A percentile compares a stretch with the other conserved stretches of the same genome.
These are phyloP conservation scores for Triticum urartu DNA, from an alignment of 176 grass and related monocot genomes.

Conservation along the genomic window DNA sequence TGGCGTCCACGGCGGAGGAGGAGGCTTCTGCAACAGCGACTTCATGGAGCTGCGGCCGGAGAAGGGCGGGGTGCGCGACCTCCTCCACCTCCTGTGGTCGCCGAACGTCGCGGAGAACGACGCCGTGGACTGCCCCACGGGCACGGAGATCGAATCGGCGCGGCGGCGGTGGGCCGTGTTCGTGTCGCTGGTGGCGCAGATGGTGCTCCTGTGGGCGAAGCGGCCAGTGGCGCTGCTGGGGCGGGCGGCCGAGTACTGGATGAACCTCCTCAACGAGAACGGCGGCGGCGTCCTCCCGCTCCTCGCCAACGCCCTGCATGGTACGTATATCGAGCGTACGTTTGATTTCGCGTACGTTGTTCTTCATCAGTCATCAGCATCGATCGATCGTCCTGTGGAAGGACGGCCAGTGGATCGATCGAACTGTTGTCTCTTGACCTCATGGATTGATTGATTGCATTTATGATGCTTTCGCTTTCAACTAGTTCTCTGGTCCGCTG, in stretches of 20 bases:
- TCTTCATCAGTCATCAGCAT: neutral
- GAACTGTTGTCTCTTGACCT: neutral
- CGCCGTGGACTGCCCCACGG: conserved; percentile 47
- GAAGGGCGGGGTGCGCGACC: conserved; percentile 30
- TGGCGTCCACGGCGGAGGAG: neutral
- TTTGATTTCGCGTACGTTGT: neutral
- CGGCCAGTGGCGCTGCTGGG: conserved; percentile 66
- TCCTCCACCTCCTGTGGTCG: conserved; percentile 53
- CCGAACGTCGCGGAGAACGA: conserved; percentile 44
- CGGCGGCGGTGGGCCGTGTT: conserved; percentile 55
- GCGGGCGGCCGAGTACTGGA: conserved; percentile 49
- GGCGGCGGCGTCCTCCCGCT: conserved; percentile 43
- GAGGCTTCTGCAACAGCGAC: neutral
- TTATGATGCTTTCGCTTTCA: conserved; percentile 9
- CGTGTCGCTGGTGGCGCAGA: conserved; percentile 61
- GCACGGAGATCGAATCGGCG: conserved; percentile 42
- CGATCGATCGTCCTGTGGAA: neutral
- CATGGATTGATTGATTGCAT: neutral
- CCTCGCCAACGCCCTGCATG: conserved; percentile 40
- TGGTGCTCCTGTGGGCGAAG: conserved; percentile 47
- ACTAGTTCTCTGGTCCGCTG: too few relatives aligned
- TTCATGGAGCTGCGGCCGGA: conserved; percentile 74
- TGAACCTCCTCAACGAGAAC: conserved; percentile 71
- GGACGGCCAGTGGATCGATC: neutral
- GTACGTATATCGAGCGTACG: conserved; percentile 8